Evolutionary conservation across 2,329 filamentous ascomycete genomes (phyloP).

Genomic region (Furcasterigmium furcatum): DNA sequence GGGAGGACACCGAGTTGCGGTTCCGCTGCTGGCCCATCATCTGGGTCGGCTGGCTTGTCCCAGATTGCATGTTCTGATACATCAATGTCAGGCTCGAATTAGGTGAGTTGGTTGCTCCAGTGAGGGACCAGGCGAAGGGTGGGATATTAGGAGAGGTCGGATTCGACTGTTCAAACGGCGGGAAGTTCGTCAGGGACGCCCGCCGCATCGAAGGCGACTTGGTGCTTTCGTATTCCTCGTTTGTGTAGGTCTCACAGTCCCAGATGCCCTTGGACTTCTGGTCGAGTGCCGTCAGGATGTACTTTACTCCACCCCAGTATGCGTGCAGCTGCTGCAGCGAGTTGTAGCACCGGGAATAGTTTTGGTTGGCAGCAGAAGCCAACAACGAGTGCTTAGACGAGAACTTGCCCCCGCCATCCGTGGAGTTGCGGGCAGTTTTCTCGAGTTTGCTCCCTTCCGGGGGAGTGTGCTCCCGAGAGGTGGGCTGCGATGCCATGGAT

Average conservation of each 20-base stretch:
- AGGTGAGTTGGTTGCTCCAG: slow-evolving; percentile 81
- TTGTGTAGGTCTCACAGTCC: slow-evolving; percentile 66
- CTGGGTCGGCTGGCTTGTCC: slow-evolving; percentile 21
- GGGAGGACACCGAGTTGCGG: slow-evolving; percentile 38
- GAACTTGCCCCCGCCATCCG: slow-evolving; percentile 27
- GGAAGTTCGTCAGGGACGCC: slow-evolving; percentile 33
- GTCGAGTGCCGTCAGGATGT: slow-evolving; percentile 81
- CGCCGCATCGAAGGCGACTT: slow-evolving; percentile 41
- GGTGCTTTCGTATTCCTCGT: slow-evolving; percentile 75
- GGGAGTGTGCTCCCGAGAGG: slow-evolving; percentile 58
- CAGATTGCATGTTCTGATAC: slow-evolving; percentile 57
- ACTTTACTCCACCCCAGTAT: slow-evolving; percentile 85
- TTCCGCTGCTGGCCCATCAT: slow-evolving; percentile 21
- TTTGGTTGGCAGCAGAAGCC: slow-evolving; percentile 78
- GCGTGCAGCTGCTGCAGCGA: slow-evolving; percentile 75
- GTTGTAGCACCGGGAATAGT: slow-evolving; percentile 85
- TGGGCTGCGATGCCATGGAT: slow-evolving; percentile 63
- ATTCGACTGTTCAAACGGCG: slow-evolving; percentile 30
- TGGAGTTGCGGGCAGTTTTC: slow-evolving; percentile 8
- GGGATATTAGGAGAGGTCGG: slow-evolving; percentile 47
- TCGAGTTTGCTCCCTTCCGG: slow-evolving; percentile 24
- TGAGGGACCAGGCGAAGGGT: slow-evolving; percentile 80
- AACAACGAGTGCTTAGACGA: slow-evolving; percentile 70
- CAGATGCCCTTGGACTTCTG: slow-evolving; percentile 85
- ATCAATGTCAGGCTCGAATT: slow-evolving; percentile 80